Conservation (phyloP, 2,329 filamentous ascomycete genomes). For the Ascochyta viciae-villosae region DNA sequence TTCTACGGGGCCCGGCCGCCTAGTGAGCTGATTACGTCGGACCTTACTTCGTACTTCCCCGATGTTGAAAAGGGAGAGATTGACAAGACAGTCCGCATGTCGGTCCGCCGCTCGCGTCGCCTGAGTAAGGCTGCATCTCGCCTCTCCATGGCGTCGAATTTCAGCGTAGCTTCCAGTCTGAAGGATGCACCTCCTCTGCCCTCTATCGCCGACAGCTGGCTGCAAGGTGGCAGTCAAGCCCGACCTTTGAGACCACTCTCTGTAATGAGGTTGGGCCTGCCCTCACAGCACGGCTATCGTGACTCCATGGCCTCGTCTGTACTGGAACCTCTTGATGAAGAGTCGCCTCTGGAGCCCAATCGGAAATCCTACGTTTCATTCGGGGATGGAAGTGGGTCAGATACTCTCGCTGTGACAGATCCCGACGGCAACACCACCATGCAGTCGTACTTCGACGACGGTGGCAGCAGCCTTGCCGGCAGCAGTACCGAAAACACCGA, state of each 20-base stretch:
- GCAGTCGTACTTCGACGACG: conserved; percentile 86
- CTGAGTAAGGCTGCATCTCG: conserved; percentile 92
- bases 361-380: conserved; percentile 96
- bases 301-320: conserved; percentile 90
- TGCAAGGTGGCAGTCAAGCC: conserved; percentile 62
- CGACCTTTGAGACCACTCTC: conserved; percentile 65
- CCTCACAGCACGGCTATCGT: conserved; percentile 70
- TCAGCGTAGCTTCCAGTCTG: conserved; percentile 90
- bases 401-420: conserved; percentile 77
- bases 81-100: conserved; percentile 92
- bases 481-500: conserved; percentile 68
- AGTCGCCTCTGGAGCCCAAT: conserved; percentile 84
- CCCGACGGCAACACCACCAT: conserved; percentile 72
- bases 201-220: conserved; percentile 93
- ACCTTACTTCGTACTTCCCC: conserved; percentile 96
- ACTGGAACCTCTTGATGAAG: conserved; percentile 88
- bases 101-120: conserved; percentile 86
- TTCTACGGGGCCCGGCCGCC: conserved; percentile 94
- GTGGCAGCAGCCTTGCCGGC: conserved; percentile 73
- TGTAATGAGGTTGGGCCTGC: conserved; percentile 64
- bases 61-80: conserved; percentile 94
- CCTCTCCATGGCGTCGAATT: conserved; percentile 89
- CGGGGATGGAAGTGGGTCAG: conserved; percentile 72
- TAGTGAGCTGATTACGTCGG: conserved; percentile 95
- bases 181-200: conserved; percentile 94